Conservation (phyloP, 2,329 filamentous ascomycete genomes). For the Metarhizium rileyi region DNA sequence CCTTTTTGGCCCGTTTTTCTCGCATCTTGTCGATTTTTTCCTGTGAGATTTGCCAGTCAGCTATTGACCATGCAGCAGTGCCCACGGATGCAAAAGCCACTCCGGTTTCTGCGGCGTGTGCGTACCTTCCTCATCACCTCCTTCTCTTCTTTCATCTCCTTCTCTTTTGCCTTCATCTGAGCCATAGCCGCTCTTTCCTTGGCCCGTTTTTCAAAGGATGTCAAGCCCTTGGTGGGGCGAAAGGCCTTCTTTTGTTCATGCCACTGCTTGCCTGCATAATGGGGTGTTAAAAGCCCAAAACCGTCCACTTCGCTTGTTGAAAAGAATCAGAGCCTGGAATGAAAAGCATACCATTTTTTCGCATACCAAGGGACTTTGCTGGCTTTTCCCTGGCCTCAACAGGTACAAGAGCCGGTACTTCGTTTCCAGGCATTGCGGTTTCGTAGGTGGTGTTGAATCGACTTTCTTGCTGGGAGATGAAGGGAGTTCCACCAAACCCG, state of each 20-base stretch:
- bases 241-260: slow-evolving; percentile 76
- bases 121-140: slow-evolving; percentile 75
- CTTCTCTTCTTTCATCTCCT: slow-evolving; percentile 93
- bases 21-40: slow-evolving; percentile 69
- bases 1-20: slow-evolving; percentile 79
- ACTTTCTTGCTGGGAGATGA: not conserved
- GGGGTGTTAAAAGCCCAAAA: slow-evolving; percentile 7
- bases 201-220: slow-evolving; percentile 67
- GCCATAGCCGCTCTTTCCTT: slow-evolving; percentile 59
- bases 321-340: too few relatives aligned
- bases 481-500: not conserved
- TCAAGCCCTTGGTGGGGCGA: slow-evolving; percentile 68
- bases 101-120: not conserved
- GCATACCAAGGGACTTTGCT: slow-evolving; percentile 51
- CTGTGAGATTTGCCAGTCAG: slow-evolving; percentile 33
- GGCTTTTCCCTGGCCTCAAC: slow-evolving; percentile 19
- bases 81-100: not conserved
- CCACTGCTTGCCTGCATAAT: slow-evolving; percentile 79
- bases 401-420: not conserved
- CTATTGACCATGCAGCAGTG: not conserved
- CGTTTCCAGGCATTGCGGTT: slow-evolving; percentile 4
- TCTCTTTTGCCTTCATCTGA: slow-evolving; percentile 85
- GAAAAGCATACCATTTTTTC: slow-evolving; percentile 64
- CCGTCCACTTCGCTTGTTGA: not conserved
- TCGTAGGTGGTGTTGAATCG: not conserved